Evolutionary conservation across 148 eudicot genomes (phyloP).

Genomic region (Vaccinium darrowii): DNA sequence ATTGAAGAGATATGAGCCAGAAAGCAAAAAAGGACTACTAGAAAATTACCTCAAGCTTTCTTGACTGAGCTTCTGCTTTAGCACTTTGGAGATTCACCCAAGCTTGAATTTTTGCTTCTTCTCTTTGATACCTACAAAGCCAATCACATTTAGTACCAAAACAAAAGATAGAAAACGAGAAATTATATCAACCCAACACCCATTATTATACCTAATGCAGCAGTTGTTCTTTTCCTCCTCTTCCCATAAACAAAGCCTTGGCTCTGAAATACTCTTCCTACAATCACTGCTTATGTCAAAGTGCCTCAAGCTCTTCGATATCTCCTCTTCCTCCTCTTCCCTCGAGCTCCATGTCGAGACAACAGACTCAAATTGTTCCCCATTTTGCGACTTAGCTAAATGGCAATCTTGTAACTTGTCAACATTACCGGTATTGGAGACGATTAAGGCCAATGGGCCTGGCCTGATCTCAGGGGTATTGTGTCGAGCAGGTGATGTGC

Average conservation of each 20-base stretch:
- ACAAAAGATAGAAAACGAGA: background rate
- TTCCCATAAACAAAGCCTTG: conserved; percentile 63
- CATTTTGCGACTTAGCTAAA: conserved; percentile 57
- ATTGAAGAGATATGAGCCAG: background rate
- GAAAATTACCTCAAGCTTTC: conserved; percentile 72
- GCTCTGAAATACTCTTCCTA: conserved; percentile 58
- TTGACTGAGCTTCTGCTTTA: conserved; percentile 95
- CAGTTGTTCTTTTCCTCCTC: conserved; percentile 71
- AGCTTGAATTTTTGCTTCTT: conserved; percentile 91
- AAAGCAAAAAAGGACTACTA: background rate
- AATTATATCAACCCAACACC: background rate
- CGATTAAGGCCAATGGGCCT: conserved; percentile 48
- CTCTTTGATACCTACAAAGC: conserved; percentile 74
- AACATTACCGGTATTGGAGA: conserved; percentile 7
- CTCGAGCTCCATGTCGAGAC: conserved; percentile 71
- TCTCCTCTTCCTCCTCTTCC: conserved; percentile 91
- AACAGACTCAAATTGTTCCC: conserved; percentile 50
- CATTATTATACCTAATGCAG: conserved; percentile 58
- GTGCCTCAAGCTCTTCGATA: conserved; percentile 88
- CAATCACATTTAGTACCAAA: conserved; percentile 2
- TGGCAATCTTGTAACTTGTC: conserved; percentile 57
- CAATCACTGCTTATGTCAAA: conserved; percentile 56
- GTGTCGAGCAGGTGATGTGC: conserved; percentile 68
- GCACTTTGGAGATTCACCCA: conserved; percentile 92
- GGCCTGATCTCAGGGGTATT: conserved; percentile 72